Base-by-base conservation (phyloP, 1,139 yeast genomes). In the Diutina ranongensis region DNA sequence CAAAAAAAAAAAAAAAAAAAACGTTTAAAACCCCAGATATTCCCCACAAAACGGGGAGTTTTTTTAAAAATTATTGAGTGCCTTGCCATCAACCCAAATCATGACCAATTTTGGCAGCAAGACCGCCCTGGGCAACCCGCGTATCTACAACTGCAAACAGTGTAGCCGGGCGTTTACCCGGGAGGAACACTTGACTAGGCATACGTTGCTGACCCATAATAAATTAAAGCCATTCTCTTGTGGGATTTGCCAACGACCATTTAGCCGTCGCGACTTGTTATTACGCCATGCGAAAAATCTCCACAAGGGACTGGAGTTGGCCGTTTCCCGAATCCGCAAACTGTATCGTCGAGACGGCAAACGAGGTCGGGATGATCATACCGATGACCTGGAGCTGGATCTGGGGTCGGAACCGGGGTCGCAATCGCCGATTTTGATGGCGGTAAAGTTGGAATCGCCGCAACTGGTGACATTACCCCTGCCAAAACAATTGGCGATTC, bases 111-210 rank as follows among this genome's bases (percentile, higher is more conserved):
- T 38, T 25, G 75, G 75, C 15, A 62, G 72, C 44, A 68, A 68
- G 50, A 71, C 76, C 4, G 62, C 73, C 12, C 59, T 68, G 19
- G 76, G 76, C 2, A 69, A 71, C 52, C 65, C 74, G 19, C 57
- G 76, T 45, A 60, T 71, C 32, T 69, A 58, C 53, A 67, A 67
- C 49, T 71, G 76, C 54, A 57, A 59, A 38, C 65, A 67, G 47
- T 71, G 76, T 52, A 60, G 65, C 46, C 59, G 74, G 40, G 75
- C 76, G 3, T 71, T 71, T 54, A 71, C 74, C 20, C 56, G 76
- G 49, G 75, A 71, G 54, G 76, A 71, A 52, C 76, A 71, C 51
- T 57, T 71, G 45, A 67, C 74, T 18, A 57, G 76, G 48, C 76
- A 71, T 51, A 63, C 70, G 16, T 56, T 68, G 44, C 64, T 66